phyloP scores from a whole-genome alignment of 1,139 yeast genomes.

The Ogataea hybrid region DNA sequence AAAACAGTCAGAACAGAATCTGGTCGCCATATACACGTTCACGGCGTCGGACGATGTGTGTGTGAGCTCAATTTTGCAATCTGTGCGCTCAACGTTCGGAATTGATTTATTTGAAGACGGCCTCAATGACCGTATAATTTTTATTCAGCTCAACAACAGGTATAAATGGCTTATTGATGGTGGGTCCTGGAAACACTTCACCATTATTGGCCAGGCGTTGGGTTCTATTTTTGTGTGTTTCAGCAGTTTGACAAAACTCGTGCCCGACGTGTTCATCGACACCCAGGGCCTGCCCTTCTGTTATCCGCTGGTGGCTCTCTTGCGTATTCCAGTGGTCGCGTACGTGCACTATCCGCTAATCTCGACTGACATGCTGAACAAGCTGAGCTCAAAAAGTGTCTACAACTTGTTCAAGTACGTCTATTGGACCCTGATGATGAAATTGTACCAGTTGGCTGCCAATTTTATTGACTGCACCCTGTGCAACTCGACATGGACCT shows the following conservation, averaged over 20 bases:
- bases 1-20: constrained; percentile 43
- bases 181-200: constrained; percentile 71
- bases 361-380: constrained; percentile 78
- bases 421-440: constrained; percentile 71
- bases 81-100: constrained; percentile 65
- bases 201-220: constrained; percentile 82
- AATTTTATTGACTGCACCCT: constrained; percentile 60
- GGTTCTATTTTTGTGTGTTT: constrained; percentile 70
- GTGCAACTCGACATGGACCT: no score
- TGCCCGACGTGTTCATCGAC: constrained; percentile 92
- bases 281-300: constrained; percentile 93
- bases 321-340: constrained; percentile 73
- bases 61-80: constrained; percentile 50
- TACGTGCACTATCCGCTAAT: constrained; percentile 95
- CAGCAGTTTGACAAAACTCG: constrained; percentile 66
- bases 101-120: constrained; percentile 44
- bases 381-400: constrained; percentile 37
- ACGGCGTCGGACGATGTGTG: constrained; percentile 44
- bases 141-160: constrained; percentile 63
- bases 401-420: constrained; percentile 44
- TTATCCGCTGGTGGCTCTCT: constrained; percentile 59
- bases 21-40: constrained; percentile 72
- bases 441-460: constrained; percentile 64
- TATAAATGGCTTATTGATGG: constrained; percentile 78
- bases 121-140: constrained; percentile 52